Evolutionary conservation across 2,329 filamentous ascomycete genomes (phyloP), one percentile per base, ranked within the genome.

Genomic region (Mycogone perniciosa): DNA sequence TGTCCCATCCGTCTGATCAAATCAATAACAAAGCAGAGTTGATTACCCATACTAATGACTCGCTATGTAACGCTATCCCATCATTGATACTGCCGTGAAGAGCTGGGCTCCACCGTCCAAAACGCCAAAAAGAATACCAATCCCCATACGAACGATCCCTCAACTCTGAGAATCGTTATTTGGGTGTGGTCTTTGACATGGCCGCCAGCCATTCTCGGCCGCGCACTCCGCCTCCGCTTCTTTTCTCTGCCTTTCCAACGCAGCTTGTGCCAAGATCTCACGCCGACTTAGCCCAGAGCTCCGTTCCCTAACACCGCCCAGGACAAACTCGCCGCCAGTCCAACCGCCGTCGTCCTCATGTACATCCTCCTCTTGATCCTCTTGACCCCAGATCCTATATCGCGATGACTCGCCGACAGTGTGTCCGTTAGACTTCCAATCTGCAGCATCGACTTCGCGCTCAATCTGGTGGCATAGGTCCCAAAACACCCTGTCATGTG

Each of bases 401-500:
- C 77, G 68, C 71, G 81, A 76, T 73, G 82, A 66, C 74, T 86
- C 71, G 73, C 82, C 82, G 2, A 92, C 68, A 5, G 76, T 81
- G 47, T 77, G 72, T 0, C 91, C 91, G 0, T 84, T 82, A 27
- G 77, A 76, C 62, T 76, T 85, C 84, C 88, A 95, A 71, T 96
- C 90, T 11, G 80, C 86, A 44, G 72, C 74, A 51, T 86, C 85
- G 3, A 96, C 92, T 73, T 96, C 92, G 46, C 78, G 77, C 74
- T 97, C 91, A 62, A 96, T 95, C 72, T 86, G 79, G 59, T 84
- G 84, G 58, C 88, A 96, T 60, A 99, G 67, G 48, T 89, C 81
- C 92, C 93, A 97, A 63, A 99, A 99, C 43, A 87, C 73, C 13
- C 82, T 75, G 67, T 97, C 90, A 67, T 99, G 93, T 0, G 86